Percentiles rank a stretch among this genome's conserved stretches.
Conservation (phyloP, 2,329 filamentous ascomycete species). For the Orbilia brochopaga region DNA sequence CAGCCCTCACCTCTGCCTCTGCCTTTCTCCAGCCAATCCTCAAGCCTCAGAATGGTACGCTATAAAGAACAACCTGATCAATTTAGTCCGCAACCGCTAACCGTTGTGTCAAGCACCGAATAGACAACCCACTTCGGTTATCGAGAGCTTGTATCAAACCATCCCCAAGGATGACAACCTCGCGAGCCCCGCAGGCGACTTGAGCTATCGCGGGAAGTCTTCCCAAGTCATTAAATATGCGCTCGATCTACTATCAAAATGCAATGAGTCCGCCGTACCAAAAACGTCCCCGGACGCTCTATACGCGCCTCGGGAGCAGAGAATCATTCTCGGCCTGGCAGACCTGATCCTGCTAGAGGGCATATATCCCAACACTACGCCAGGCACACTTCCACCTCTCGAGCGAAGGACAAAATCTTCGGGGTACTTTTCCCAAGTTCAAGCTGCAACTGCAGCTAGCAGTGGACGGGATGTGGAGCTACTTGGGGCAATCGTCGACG, state of each 20-base stretch:
- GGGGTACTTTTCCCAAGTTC: conserved; percentile 43
- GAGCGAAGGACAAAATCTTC: conserved; percentile 47
- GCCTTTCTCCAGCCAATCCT: conserved; percentile 44
- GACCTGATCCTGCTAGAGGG: conserved; percentile 54
- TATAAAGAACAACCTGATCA: not conserved
- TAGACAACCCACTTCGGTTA: conserved; percentile 31
- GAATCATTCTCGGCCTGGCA: conserved; percentile 52
- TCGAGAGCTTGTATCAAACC: conserved; percentile 34
- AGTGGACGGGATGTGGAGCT: conserved; percentile 13
- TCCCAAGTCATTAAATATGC: conserved; percentile 28
- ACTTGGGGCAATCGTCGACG: conserved; percentile 26
- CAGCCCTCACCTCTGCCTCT: conserved; percentile 22
- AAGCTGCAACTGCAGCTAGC: conserved; percentile 14
- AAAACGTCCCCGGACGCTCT: conserved; percentile 45
- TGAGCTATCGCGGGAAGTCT: conserved; percentile 17
- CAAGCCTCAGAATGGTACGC: conserved; percentile 40
- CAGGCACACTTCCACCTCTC: conserved; percentile 47
- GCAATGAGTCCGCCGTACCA: conserved; percentile 20
- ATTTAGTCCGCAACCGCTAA: conserved; percentile 14
- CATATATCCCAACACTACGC: conserved; percentile 53
- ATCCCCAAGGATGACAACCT: conserved; percentile 15
- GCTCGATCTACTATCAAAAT: conserved; percentile 13
- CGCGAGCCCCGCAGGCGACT: not conserved
- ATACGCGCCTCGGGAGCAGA: conserved; percentile 49
- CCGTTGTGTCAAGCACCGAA: conserved; percentile 28